phyloP scores from a whole-genome alignment of 805 yeast genomes.

The Dipodascus albidus region DNA sequence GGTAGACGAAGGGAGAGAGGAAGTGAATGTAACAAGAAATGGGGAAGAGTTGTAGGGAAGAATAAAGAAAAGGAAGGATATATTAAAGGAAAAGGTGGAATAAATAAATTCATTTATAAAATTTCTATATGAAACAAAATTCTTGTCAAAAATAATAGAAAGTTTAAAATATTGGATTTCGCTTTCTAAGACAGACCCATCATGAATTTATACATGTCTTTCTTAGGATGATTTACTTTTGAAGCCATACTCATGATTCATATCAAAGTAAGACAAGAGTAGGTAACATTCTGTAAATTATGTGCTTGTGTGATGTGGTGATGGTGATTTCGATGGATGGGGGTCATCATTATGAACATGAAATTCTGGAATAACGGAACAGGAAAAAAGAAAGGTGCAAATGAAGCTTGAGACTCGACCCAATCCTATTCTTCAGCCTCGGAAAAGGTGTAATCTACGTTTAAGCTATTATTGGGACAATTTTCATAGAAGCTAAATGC shows the following conservation, averaged over 20 bases:
- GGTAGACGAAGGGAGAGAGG: background rate
- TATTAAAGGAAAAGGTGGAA: background rate
- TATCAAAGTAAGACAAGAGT: background rate
- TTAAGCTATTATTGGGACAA: background rate
- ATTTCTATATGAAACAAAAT: background rate
- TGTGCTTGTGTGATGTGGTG: background rate
- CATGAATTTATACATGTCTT: background rate
- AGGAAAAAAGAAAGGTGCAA: background rate
- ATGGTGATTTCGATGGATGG: background rate
- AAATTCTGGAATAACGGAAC: background rate
- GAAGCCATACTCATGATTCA: background rate
- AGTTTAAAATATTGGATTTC: background rate
- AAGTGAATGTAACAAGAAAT: background rate
- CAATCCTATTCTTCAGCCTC: background rate
- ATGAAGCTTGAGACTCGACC: background rate
- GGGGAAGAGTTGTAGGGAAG: background rate
- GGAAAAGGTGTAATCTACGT: background rate
- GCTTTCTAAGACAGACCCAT: constrained; percentile 1
- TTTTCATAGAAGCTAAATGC: background rate
- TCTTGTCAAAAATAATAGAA: background rate
- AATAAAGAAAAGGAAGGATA: background rate
- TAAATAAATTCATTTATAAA: constrained; percentile 1
- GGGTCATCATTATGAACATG: background rate
- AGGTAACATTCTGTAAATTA: background rate
- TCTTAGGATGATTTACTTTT: background rate